Base-by-base conservation (phyloP, 352 stramenopile species). In the Phytophthora kernoviae region DNA sequence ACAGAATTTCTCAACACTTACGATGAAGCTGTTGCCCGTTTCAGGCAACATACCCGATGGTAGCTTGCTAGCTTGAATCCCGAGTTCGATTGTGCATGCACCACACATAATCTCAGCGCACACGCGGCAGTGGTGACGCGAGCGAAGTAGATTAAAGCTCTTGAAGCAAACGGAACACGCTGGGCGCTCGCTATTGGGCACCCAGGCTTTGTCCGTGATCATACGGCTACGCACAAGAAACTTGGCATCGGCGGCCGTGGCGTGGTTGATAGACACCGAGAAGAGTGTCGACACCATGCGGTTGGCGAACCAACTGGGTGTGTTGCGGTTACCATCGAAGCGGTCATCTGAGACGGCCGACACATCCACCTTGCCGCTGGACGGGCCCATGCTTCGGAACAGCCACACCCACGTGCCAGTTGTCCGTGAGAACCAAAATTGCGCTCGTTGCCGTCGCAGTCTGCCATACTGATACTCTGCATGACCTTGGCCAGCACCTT, bases 91-190 rank as follows among this genome's bases (percentile, higher is more conserved):
- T 1, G 81, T 93, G 43, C 83, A 93, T 0, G 68, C 59, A 0
- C 77, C 71, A 48, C 83, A 93, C 81, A 93, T 93, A 58, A 94
- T 90, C 54, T 94, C 85, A 33, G 80, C 83, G 45, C 85, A 94
- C 6, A 88, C 79, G 27, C 83, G 83, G 58, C 85, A 94, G 63
- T 94, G 83, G 62, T 94, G 85, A 32, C 85, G 83, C 39, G 79
- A 81, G 1, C 83, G 81, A 48, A 93, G 62, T 47, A 91, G 56
- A 43, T 77, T 84, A 49, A 93, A 93, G 39, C 74, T 86, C 67
- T 90, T 90, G 55, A 89, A 86, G 58, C 84, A 93, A 8, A 91
- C 78, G 21, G 70, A 87, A 41, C 84, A 93, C 3, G 80, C 78
- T 14, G 81, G 74, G 0, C 83, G 76, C 50, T 88, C 79, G 46